phyloP scores from a whole-genome alignment of 2,329 filamentous ascomycete genomes.

The Colletotrichum godetiae region DNA sequence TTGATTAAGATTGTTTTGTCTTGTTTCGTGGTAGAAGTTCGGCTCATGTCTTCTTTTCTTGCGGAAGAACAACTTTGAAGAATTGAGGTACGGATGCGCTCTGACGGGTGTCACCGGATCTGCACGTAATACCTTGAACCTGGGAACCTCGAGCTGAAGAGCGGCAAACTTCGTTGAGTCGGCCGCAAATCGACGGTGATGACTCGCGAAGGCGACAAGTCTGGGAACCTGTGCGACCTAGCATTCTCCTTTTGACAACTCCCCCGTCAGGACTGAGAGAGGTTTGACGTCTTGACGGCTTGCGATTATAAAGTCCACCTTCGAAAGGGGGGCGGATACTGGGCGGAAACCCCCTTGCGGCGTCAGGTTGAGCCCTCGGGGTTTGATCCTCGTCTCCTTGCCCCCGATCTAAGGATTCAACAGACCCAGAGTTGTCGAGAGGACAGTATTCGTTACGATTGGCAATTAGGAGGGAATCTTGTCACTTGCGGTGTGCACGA shows the following conservation, averaged over 20 bases:
- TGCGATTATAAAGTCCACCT: neutral
- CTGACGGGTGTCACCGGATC: slow-evolving; percentile 17
- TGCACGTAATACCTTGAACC: slow-evolving; percentile 19
- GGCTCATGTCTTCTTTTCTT: slow-evolving; percentile 7
- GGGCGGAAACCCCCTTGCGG: slow-evolving; percentile 9
- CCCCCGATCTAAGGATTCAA: neutral
- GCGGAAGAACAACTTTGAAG: neutral
- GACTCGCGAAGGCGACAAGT: slow-evolving; percentile 2
- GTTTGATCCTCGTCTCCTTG: slow-evolving; percentile 20
- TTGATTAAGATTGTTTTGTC: neutral
- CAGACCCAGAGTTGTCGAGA: neutral
- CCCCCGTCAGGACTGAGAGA: neutral
- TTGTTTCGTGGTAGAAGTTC: slow-evolving; percentile 23
- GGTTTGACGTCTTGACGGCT: too few species aligned
- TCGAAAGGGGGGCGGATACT: neutral
- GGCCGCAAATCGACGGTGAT: neutral
- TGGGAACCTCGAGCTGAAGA: too few species aligned
- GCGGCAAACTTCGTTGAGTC: neutral
- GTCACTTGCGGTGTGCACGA: neutral
- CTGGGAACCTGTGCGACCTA: neutral
- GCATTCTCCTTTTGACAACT: neutral
- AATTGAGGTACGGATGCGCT: neutral
- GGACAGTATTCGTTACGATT: neutral
- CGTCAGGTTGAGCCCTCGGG: slow-evolving; percentile 11
- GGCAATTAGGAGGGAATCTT: neutral